Conservation (phyloP, 805 yeast genomes). For the Hanseniaspora lindneri region DNA sequence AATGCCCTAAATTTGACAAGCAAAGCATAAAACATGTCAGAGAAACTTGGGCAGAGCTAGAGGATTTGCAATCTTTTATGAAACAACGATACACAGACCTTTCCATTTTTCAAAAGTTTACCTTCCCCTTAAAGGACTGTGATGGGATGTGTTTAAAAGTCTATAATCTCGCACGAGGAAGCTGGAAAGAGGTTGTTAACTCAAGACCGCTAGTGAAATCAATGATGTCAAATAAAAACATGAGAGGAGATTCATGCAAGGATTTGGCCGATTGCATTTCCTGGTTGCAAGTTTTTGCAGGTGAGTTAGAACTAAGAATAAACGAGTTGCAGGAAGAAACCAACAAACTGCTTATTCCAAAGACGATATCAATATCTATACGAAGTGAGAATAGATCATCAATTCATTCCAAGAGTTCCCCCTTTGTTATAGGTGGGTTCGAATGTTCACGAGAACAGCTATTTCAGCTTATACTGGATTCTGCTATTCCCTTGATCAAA, state of each 20-base stretch:
- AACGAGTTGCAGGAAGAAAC: constrained; percentile 59
- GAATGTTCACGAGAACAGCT: constrained; percentile 16
- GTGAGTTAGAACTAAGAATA: constrained; percentile 61
- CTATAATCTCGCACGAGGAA: constrained; percentile 55
- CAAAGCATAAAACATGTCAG: constrained; percentile 42
- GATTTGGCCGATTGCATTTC: constrained; percentile 45
- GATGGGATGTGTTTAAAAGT: constrained; percentile 42
- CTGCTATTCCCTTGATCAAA: constrained; percentile 33
- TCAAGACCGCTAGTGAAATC: constrained; percentile 57
- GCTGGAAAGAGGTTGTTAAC: constrained; percentile 40
- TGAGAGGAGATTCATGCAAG: constrained; percentile 44
- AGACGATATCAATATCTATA: constrained; percentile 35
- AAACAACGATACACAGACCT: constrained; percentile 15
- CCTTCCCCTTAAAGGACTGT: constrained; percentile 33
- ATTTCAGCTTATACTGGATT: constrained; percentile 24
- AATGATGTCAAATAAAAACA: constrained; percentile 81
- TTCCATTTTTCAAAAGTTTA: constrained; percentile 15
- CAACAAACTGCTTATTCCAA: constrained; percentile 33
- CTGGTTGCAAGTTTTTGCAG: constrained; percentile 77
- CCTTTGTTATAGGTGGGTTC: constrained; percentile 19
- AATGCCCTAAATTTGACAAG: constrained; percentile 34
- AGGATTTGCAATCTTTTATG: constrained; percentile 18
- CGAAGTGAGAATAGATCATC: constrained; percentile 24
- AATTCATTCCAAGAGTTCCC: constrained; percentile 31
- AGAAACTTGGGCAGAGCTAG: constrained; percentile 33